Percentiles rank a stretch among this genome's conserved stretches.
phyloP scores from a whole-genome alignment of 495 filamentous ascomycete species.

The Hypoxylon fragiforme region DNA sequence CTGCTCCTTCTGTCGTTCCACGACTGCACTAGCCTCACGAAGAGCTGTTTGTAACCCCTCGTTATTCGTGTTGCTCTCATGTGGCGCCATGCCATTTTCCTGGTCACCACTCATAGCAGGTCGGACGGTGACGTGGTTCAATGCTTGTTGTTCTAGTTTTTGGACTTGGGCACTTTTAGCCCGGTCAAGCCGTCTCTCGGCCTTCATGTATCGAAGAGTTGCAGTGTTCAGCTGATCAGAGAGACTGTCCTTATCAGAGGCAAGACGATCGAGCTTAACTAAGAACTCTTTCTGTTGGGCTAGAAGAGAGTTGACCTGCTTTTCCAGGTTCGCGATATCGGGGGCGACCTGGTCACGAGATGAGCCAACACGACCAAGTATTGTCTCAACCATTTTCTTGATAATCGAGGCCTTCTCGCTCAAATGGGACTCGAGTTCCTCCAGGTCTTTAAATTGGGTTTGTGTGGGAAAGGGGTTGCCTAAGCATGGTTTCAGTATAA shows the following conservation, averaged over 20 bases:
- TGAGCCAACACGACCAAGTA: constrained; percentile 47
- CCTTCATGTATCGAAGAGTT: constrained; percentile 87
- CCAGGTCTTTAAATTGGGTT: constrained; percentile 64
- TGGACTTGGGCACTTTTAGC: constrained; percentile 84
- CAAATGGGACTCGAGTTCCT: constrained; percentile 79
- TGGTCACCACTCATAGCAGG: constrained; percentile 51
- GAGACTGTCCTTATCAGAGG: constrained; percentile 78
- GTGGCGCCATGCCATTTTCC: constrained; percentile 60
- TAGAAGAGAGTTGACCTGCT: constrained; percentile 70
- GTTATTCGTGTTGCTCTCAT: constrained; percentile 59
- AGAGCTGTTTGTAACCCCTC: constrained; percentile 64
- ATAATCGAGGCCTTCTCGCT: constrained; percentile 55
- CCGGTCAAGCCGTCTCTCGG: constrained; percentile 90
- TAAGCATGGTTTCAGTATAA: constrained; percentile 41
- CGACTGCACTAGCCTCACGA: constrained; percentile 71
- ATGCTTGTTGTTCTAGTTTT: constrained; percentile 88
- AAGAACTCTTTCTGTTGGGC: constrained; percentile 79
- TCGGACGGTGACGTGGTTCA: constrained; percentile 60
- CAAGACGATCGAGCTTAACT: constrained; percentile 72
- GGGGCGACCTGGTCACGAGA: constrained; percentile 54
- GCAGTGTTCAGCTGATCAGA: constrained; percentile 82
- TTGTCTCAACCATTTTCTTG: constrained; percentile 45
- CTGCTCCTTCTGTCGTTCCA: constrained; percentile 84
- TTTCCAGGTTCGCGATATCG: constrained; percentile 72
- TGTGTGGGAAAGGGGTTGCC: constrained; percentile 59